phyloP scores from a whole-genome alignment of 2,329 filamentous ascomycete genomes.

The Macrophomina phaseolina region DNA sequence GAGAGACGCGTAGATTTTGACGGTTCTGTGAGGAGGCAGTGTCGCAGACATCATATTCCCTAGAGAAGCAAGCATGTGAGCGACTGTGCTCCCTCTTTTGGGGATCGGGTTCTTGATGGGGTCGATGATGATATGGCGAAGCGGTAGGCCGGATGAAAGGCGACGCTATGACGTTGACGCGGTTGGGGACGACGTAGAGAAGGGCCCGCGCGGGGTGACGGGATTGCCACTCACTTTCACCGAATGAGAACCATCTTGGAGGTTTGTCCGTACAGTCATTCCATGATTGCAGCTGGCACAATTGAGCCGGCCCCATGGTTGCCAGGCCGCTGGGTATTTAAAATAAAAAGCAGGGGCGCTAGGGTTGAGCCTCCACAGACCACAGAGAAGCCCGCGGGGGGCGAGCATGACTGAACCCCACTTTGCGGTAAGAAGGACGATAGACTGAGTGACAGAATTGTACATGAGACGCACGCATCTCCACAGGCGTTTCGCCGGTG shows the following conservation, averaged over 20 bases:
- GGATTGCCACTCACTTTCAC: conserved; percentile 19
- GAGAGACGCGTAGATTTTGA: neutral
- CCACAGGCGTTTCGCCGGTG: conserved; percentile 2
- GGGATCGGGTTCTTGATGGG: neutral
- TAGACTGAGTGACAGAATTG: neutral
- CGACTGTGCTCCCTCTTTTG: neutral
- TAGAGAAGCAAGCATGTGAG: conserved; percentile 8
- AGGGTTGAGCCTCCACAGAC: conserved; percentile 2
- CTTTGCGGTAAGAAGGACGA: neutral
- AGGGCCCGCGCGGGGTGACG: conserved; percentile 4
- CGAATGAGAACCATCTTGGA: neutral
- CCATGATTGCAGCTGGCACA: neutral
- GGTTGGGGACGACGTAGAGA: neutral
- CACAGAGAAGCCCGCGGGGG: neutral
- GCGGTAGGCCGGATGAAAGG: neutral
- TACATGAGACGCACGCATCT: neutral
- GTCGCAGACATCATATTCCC: conserved; percentile 18
- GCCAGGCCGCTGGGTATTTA: conserved; percentile 8
- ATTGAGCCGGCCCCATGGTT: neutral
- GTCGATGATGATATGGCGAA: conserved; percentile 12
- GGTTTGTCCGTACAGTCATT: neutral
- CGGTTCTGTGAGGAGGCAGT: neutral
- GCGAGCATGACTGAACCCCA: neutral
- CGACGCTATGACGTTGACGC: conserved; percentile 17
- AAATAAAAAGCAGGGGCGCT: conserved; percentile 5